Base-by-base conservation (phyloP, 2,329 filamentous ascomycete species). In the Aspergillus thermomutatus region DNA sequence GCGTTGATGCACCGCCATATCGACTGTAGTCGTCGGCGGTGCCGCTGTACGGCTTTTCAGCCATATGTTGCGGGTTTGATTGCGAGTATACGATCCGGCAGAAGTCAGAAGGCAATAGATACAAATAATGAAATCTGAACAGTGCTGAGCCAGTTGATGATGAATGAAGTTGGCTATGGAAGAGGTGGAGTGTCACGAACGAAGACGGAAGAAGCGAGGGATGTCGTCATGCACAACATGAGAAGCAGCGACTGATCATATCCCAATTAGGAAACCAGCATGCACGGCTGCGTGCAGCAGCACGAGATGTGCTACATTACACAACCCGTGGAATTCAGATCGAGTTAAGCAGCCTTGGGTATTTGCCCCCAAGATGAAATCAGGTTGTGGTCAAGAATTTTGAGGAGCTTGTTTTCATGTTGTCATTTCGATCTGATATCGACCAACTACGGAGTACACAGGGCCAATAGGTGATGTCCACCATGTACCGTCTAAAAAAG, bases 1-100 rank as follows among this genome's bases (percentile, higher is more conserved):
- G 58, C 3, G 65, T 54, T 47, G 63, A 58, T 34, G 60, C 60
- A 19, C 52, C 60, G 52, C 60, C 60, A 60, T 69, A 67, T 14
- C 59, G 64, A 27, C 61, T 52, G 31, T 59, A 59, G 50, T 60
- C 65, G 25, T 63, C 60, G 37, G 53, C 56, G 21, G 64, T 57
- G 25, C 59, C 54, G 27, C 55, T 54, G 28, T 54, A 41, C 34
- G 50, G n/a, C 34, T 45, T 59, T 31, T 56, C 59, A 26, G 59
- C 47, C 61, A 64, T 67, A 34, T 51, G 28, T 8, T 25, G 43
- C 4, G 10, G 31, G 40, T 10, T 28, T 58, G 27, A 46, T 9
- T 31, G 21, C 7, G 46, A 41, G 48, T 46, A 56, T 41, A 37
- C 31, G 14, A 17, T 37, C 25, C 14, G 7, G 14, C 31, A 2